A percentile compares a stretch with the other conserved stretches of the same genome.
These are phyloP conservation scores for Aspergillus oerlinghausenensis DNA, from an alignment of 2,329 filamentous ascomycete species.

Conservation along the genomic window DNA sequence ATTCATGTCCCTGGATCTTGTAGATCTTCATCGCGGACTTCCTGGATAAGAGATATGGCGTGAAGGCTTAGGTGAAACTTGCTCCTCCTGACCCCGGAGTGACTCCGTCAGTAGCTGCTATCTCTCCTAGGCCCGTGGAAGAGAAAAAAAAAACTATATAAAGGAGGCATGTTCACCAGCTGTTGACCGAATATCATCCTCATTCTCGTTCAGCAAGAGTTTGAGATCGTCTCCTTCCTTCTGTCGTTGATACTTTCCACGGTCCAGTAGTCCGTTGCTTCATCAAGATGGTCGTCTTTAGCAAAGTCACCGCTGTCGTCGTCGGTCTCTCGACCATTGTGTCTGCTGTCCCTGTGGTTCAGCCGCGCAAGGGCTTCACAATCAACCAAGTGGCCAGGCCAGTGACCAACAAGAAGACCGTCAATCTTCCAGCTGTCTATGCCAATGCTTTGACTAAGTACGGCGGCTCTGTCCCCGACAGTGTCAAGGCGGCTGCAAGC, in stretches of 20 bases:
- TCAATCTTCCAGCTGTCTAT: slow-evolving; percentile 28
- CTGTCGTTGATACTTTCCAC: slow-evolving; percentile 8
- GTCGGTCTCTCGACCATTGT: slow-evolving; percentile 24
- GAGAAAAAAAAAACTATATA: slow-evolving; percentile 18
- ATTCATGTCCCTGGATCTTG: neutral
- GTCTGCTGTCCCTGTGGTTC: slow-evolving; percentile 25
- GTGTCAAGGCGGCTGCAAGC: slow-evolving; percentile 27
- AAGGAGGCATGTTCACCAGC: slow-evolving; percentile 14
- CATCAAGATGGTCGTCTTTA: slow-evolving; percentile 33
- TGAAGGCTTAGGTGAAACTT: neutral
- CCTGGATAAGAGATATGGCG: neutral
- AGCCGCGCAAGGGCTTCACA: slow-evolving; percentile 26
- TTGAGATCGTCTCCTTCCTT: slow-evolving; percentile 3
- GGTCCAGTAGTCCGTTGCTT: neutral
- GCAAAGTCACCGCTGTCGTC: slow-evolving; percentile 23
- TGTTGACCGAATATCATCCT: slow-evolving; percentile 9
- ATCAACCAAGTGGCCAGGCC: slow-evolving; percentile 26
- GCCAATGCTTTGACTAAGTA: slow-evolving; percentile 27
- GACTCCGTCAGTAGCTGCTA: neutral
- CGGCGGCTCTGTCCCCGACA: slow-evolving; percentile 24
- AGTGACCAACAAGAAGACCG: slow-evolving; percentile 13
- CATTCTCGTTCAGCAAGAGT: slow-evolving; percentile 11
- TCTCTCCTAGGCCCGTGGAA: slow-evolving; percentile 1
- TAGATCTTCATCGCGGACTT: slow-evolving; percentile 5
- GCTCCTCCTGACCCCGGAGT: slow-evolving; percentile 7